Conservation (phyloP, 2,329 filamentous ascomycete species). For the Fonsecaea multimorphosa region DNA sequence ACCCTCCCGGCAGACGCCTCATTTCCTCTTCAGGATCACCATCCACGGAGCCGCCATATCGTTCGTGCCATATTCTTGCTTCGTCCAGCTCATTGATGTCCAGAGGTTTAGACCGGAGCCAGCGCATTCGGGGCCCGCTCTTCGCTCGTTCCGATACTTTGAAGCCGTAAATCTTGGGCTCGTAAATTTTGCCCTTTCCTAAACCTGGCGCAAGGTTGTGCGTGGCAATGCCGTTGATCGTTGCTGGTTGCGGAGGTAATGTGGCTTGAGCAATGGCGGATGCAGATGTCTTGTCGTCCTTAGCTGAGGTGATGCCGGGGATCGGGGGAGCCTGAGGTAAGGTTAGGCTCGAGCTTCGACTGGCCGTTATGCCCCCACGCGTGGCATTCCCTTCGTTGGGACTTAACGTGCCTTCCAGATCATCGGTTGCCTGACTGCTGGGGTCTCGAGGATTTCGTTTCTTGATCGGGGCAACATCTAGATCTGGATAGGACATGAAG, state of each 20-base stretch:
- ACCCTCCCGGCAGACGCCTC: slow-evolving; percentile 51
- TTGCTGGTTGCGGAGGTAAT: slow-evolving; percentile 56
- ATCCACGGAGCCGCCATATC: slow-evolving; percentile 42
- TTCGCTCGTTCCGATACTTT: slow-evolving; percentile 87
- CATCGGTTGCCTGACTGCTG: slow-evolving; percentile 29
- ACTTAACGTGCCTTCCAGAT: slow-evolving; percentile 37
- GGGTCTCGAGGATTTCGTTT: slow-evolving; percentile 48
- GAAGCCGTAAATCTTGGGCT: slow-evolving; percentile 96
- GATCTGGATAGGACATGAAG: slow-evolving; percentile 97
- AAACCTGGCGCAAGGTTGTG: slow-evolving; percentile 88
- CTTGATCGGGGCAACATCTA: slow-evolving; percentile 78
- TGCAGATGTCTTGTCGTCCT: slow-evolving; percentile 42
- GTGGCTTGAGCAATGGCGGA: slow-evolving; percentile 41
- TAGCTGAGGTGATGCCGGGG: slow-evolving; percentile 41
- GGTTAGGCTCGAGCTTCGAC: slow-evolving; percentile 38
- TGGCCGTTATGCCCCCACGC: slow-evolving; percentile 34
- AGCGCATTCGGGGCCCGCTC: slow-evolving; percentile 94
- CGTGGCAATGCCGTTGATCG: slow-evolving; percentile 84
- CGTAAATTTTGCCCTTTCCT: slow-evolving; percentile 82
- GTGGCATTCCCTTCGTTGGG: slow-evolving; percentile 38
- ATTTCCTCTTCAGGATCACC: slow-evolving; percentile 44
- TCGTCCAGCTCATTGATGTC: slow-evolving; percentile 87
- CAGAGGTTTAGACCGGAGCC: slow-evolving; percentile 83
- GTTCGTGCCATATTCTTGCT: slow-evolving; percentile 48
- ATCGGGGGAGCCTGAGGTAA: slow-evolving; percentile 41